Evolutionary conservation across 768 basidiomycete species (phyloP).

Genomic region (Coprinopsis sp.): DNA sequence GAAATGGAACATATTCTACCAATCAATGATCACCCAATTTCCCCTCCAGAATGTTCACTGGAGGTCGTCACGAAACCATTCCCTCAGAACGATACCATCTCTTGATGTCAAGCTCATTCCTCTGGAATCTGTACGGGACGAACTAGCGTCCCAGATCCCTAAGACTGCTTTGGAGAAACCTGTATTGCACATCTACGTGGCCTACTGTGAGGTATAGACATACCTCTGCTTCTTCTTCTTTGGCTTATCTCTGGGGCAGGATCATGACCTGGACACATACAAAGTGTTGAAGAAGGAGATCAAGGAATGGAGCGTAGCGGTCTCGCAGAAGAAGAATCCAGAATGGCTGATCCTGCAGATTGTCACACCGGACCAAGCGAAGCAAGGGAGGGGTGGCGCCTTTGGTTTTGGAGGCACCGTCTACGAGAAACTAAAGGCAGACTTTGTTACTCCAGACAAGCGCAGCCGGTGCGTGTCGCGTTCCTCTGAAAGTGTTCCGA

Average conservation of each 20-base stretch:
- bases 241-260: slow-evolving; percentile 29
- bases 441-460: slow-evolving; percentile 81
- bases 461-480: slow-evolving; percentile 60
- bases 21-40: slow-evolving; percentile 61
- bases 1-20: slow-evolving; percentile 66
- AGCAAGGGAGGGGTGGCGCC: slow-evolving; percentile 55
- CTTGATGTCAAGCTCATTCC: slow-evolving; percentile 72
- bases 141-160: slow-evolving; percentile 70
- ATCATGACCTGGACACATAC: slow-evolving; percentile 70
- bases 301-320: slow-evolving; percentile 80
- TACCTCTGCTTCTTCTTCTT: neutral
- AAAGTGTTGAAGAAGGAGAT: slow-evolving; percentile 80
- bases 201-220: slow-evolving; percentile 73
- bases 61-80: slow-evolving; percentile 39
- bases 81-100: slow-evolving; percentile 81
- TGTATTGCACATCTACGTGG: slow-evolving; percentile 79
- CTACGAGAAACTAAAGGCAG: slow-evolving; percentile 84
- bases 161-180: slow-evolving; percentile 81
- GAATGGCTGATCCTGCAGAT: slow-evolving; percentile 94
- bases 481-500: neutral
- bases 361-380: slow-evolving; percentile 57
- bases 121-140: slow-evolving; percentile 65
- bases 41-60: slow-evolving; percentile 92
- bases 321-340: slow-evolving; percentile 70
- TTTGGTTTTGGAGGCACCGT: slow-evolving; percentile 85